phyloP scores from a whole-genome alignment of 495 filamentous ascomycete species.

The Xylaria venustula region DNA sequence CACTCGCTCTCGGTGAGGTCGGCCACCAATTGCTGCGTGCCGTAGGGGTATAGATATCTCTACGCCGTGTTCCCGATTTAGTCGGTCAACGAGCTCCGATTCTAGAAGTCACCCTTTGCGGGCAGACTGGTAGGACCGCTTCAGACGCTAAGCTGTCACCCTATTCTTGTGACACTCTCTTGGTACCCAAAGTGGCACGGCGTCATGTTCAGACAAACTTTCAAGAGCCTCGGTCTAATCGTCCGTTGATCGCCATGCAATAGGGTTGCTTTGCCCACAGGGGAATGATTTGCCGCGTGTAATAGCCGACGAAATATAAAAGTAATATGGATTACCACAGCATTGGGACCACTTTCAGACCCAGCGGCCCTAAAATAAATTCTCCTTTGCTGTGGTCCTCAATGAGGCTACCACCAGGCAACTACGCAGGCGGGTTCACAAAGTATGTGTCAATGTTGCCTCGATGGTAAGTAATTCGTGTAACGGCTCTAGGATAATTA shows the following conservation, averaged over 20 bases:
- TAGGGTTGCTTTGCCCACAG: conserved; percentile 8
- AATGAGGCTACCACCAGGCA: conserved; percentile 3
- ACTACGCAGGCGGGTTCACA: conserved; percentile 4
- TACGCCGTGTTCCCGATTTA: not conserved
- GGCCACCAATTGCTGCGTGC: not conserved
- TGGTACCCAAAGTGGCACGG: conserved; percentile 31
- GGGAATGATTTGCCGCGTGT: conserved; percentile 16
- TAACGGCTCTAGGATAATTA: not conserved
- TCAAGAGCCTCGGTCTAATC: conserved; percentile 16
- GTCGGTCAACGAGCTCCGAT: not conserved
- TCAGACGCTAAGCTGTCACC: not conserved
- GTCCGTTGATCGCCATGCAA: conserved; percentile 5
- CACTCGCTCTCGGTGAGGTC: not conserved
- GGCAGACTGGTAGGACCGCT: not conserved
- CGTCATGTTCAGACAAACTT: conserved; percentile 10
- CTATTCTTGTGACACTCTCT: conserved; percentile 12
- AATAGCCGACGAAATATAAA: conserved; percentile 22
- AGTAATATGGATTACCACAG: conserved; percentile 27
- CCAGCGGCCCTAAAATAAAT: conserved; percentile 13
- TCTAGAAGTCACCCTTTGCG: not conserved
- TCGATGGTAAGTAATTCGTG: conserved; percentile 10
- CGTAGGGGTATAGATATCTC: not conserved
- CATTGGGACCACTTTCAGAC: conserved; percentile 22
- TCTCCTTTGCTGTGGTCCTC: conserved; percentile 10
- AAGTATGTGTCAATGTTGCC: not conserved